Evolutionary conservation across 2,329 filamentous ascomycete species (phyloP), one percentile per base, ranked within the genome.

Genomic region (Cladosporium sp.): DNA sequence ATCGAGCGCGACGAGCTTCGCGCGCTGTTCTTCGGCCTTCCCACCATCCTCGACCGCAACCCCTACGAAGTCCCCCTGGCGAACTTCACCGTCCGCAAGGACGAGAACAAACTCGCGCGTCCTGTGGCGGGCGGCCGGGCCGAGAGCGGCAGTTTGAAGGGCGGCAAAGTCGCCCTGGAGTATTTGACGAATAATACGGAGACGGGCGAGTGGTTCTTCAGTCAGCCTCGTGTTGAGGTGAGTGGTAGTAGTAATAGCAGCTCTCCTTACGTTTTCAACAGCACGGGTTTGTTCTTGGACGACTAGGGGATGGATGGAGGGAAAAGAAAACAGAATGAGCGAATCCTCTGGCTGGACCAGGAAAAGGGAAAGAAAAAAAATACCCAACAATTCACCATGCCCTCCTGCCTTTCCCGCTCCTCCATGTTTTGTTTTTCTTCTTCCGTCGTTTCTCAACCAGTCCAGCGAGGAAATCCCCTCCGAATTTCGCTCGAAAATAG

Each of bases 21-120:
- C n/a, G 84, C 84, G 0, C 70, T 73, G 8, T 88, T 78, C 67
- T 88, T 81, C 57, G 84, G 80, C 33, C 59, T 74, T 57, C 82
- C 82, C 0, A 80, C 74, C 1, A 69, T 85, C 3, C 70, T 74
- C n/a, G 74, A 69, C 1, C 71, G 79, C 33, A 85, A 84, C 56
- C 68, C 73, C 0, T 78, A 78, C 65, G 84, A 88, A 60, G 73
- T 87, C 25, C 73, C 77, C 1, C 66, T 88, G 19, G 84, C 81
- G 0, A 85, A 84, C 61, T 87, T 88, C 59, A 84, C 82, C 0
- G 80, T 87, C 2, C 58, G 73, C 40, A 72, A 66, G 18, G 81
- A 80, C 0, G 81, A 73, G 52, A 86, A 85, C 57, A 75, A 69
- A 53, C 60, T 86, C 32, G 61, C 70, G 45, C 63, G 77, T 18